A percentile compares a stretch with the other conserved stretches of the same genome.
Evolutionary conservation across 306 rosid species (phyloP).

Genomic region (Glycine latifolia): DNA sequence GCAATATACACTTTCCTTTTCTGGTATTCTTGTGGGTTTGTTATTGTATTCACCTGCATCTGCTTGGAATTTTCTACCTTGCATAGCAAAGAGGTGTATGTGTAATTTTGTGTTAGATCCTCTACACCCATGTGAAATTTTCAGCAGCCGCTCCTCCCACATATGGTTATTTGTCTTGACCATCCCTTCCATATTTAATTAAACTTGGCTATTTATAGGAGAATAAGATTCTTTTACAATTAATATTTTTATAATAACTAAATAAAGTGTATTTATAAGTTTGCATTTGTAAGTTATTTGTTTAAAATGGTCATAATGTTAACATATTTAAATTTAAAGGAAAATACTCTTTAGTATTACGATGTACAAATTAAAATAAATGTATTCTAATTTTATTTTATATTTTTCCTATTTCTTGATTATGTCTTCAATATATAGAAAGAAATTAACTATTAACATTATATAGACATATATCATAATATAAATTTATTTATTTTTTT

Average conservation of each 20-base stretch:
- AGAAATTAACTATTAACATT: background rate
- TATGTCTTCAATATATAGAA: background rate
- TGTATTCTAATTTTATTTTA: background rate
- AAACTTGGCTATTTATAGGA: background rate
- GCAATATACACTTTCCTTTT: constrained; percentile 49
- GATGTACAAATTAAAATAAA: background rate
- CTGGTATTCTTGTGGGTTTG: constrained; percentile 47
- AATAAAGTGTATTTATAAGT: background rate
- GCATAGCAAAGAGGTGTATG: background rate
- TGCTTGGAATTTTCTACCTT: constrained; percentile 33
- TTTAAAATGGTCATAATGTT: background rate
- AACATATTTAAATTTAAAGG: background rate
- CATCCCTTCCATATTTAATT: background rate
- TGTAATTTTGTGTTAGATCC: constrained; percentile 12
- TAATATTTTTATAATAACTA: background rate
- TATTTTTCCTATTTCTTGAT: background rate
- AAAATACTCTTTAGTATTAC: background rate
- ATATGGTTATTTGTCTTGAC: constrained; percentile 3
- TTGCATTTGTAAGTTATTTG: background rate
- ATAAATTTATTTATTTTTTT: too few species aligned
- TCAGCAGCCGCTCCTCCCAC: background rate
- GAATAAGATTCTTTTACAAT: background rate
- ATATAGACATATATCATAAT: background rate
- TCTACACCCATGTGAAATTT: constrained; percentile 17
- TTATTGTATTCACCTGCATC: constrained; percentile 30